These are phyloP conservation scores for Thielaviopsis euricoi DNA, from an alignment of 2,329 filamentous ascomycete species.

Conservation along the genomic window DNA sequence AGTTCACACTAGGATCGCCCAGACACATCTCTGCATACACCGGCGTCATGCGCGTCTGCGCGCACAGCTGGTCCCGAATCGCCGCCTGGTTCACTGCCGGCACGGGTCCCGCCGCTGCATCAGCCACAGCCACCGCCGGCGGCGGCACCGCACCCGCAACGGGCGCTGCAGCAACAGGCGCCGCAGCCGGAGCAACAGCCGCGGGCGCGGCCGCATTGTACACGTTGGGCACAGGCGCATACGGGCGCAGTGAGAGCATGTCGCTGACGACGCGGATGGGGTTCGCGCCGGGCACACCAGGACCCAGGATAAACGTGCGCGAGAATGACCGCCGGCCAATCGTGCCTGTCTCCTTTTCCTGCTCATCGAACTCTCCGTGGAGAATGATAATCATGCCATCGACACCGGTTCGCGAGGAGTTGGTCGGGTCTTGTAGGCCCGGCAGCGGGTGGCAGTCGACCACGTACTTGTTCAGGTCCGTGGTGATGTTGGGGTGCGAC, in stretches of 20 bases:
- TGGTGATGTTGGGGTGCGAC: slow-evolving; percentile 53
- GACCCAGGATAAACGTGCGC: slow-evolving; percentile 62
- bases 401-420: slow-evolving; percentile 47
- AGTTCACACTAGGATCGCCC: slow-evolving; percentile 44
- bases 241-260: slow-evolving; percentile 57
- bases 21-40: slow-evolving; percentile 71
- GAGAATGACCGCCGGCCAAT: slow-evolving; percentile 63
- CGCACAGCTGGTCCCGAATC: slow-evolving; percentile 58
- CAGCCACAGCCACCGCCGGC: slow-evolving; percentile 14
- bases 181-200: slow-evolving; percentile 13
- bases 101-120: slow-evolving; percentile 16
- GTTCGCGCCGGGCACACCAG: slow-evolving; percentile 46
- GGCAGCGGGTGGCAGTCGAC: slow-evolving; percentile 66
- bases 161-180: slow-evolving; percentile 8
- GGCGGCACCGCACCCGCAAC: slow-evolving; percentile 9
- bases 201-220: slow-evolving; percentile 17
- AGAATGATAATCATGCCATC: slow-evolving; percentile 63
- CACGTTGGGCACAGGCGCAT: slow-evolving; percentile 32
- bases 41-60: slow-evolving; percentile 63
- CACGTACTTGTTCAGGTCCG: slow-evolving; percentile 56
- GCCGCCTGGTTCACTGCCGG: slow-evolving; percentile 42
- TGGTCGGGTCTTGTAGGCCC: slow-evolving; percentile 52
- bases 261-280: slow-evolving; percentile 65
- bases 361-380: slow-evolving; percentile 74
- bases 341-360: slow-evolving; percentile 37